A percentile compares a stretch with the other conserved stretches of the same genome.
phyloP scores from a whole-genome alignment of 352 stramenopile species.

The Halophytophthora batemanensis region DNA sequence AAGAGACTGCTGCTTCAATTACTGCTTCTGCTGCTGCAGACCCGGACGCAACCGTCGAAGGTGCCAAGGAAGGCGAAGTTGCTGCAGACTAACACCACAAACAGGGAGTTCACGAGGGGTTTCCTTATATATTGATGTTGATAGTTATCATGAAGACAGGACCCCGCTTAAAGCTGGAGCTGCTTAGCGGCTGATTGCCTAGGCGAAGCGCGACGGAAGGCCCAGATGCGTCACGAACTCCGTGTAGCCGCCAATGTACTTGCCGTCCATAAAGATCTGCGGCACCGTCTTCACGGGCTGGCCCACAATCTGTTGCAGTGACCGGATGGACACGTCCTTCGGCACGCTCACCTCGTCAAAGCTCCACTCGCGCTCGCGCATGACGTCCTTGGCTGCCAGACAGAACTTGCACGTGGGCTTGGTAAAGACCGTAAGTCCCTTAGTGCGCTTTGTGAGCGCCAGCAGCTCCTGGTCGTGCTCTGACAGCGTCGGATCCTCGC shows the following conservation, averaged over 20 bases:
- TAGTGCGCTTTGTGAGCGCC: constrained; percentile 36
- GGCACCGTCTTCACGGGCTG: constrained; percentile 65
- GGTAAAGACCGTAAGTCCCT: constrained; percentile 64
- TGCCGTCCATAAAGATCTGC: constrained; percentile 75
- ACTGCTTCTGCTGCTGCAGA: constrained; percentile 6
- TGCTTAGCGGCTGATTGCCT: neutral
- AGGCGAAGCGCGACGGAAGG: constrained; percentile 60
- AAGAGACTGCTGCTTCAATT: constrained; percentile 2
- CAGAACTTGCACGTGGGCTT: constrained; percentile 82
- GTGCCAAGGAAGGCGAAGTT: too few species aligned
- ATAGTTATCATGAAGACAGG: constrained; percentile 3
- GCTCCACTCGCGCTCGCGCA: constrained; percentile 49
- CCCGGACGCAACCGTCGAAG: neutral
- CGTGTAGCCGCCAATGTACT: constrained; percentile 79
- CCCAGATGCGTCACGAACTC: constrained; percentile 63
- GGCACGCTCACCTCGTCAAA: constrained; percentile 71
- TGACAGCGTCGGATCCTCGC: constrained; percentile 45
- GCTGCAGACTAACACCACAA: too few species aligned
- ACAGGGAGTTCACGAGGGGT: too few species aligned
- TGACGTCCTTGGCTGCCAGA: constrained; percentile 53
- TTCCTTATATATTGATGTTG: constrained; percentile 21
- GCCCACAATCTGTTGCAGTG: constrained; percentile 56
- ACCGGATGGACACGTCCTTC: constrained; percentile 47
- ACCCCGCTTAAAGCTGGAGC: neutral
- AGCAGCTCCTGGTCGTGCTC: constrained; percentile 42